Evolutionary conservation across 257 asterid genomes (phyloP), one percentile per base, ranked within the genome.

Genomic region (Plantago ovata): DNA sequence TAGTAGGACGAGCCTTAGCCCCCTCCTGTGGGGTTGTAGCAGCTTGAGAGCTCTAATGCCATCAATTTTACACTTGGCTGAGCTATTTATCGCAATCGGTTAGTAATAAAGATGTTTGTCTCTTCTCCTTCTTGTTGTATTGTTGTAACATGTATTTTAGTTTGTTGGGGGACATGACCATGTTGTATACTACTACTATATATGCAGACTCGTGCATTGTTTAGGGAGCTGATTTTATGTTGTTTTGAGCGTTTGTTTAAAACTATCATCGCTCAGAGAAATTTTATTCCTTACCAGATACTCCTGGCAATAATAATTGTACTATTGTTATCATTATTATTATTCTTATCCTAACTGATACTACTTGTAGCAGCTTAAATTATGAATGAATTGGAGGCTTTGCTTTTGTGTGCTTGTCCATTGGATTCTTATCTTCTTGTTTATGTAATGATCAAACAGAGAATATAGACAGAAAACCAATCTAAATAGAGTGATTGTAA

Each of bases 41-140:
- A 58, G 64, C 61, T 64, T 50, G 23, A 10, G 78, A 70, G 86
- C 83, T 81, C 79, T n/a, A 66, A 65, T 24, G 85, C 80, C 84
- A 63, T 71, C 67, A 33, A 67, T 73, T 74, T 71, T 76, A 56
- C 73, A 70, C 69, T 70, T 80, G 95, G 86, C 84, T 69, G 86
- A 74, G 85, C 83, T 68, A 63, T 66, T 64, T 43, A 58, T 40
- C 19, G 76, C 73, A 36, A 69, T 66, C 75, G 58, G 56, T 63
- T 67, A 11, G 51, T 63, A 76, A 81, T 73, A 68, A 82, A 61
- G 70, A 49, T 42, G 55, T 51, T 62, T 32, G 69, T 63, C 47
- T 63, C 36, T 64, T 69, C 36, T 3, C 36, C 7, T 28, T 28
- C 36, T 6, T 28, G 33, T 68, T 55, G 21, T n/a, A n/a, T 60